A percentile compares a stretch with the other conserved stretches of the same genome.
Evolutionary conservation across 768 basidiomycete species (phyloP).

Genomic region (Dacryopinax spathularia): DNA sequence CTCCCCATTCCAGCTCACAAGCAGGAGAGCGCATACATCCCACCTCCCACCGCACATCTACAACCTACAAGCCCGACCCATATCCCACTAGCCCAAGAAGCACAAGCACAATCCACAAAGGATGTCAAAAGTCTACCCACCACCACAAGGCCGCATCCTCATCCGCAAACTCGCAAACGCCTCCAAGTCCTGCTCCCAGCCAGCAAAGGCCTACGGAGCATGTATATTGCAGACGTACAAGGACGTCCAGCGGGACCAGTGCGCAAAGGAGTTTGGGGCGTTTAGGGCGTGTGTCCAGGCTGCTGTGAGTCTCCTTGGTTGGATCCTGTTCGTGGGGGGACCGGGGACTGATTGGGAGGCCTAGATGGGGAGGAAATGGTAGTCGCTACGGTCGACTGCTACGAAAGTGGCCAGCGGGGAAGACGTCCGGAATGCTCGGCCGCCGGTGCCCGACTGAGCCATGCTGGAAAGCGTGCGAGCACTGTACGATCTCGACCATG

Average conservation of each 20-base stretch:
- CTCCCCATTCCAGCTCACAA: too few species aligned
- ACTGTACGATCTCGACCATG: too few species aligned
- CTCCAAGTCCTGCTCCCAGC: background rate
- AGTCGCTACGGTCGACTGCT: too few species aligned
- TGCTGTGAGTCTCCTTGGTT: constrained; percentile 41
- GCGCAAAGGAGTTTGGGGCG: constrained; percentile 65
- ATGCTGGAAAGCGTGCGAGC: too few species aligned
- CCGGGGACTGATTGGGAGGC: background rate
- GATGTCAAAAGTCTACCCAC: background rate
- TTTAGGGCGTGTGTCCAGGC: constrained; percentile 72
- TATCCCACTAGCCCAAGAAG: too few species aligned
- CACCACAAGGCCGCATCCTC: background rate
- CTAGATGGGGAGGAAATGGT: background rate
- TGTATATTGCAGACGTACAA: constrained; percentile 73
- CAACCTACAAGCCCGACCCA: too few species aligned
- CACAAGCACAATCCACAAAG: too few species aligned
- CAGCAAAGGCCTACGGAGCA: constrained; percentile 66
- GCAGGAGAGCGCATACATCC: too few species aligned
- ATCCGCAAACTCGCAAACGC: background rate
- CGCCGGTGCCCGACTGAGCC: too few species aligned
- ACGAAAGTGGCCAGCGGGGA: too few species aligned
- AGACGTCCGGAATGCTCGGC: too few species aligned
- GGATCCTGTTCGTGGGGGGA: background rate
- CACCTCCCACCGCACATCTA: too few species aligned
- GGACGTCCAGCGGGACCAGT: constrained; percentile 72